Evolutionary conservation across 148 eudicot genomes (phyloP).

Genomic region (Nyssa sinensis): DNA sequence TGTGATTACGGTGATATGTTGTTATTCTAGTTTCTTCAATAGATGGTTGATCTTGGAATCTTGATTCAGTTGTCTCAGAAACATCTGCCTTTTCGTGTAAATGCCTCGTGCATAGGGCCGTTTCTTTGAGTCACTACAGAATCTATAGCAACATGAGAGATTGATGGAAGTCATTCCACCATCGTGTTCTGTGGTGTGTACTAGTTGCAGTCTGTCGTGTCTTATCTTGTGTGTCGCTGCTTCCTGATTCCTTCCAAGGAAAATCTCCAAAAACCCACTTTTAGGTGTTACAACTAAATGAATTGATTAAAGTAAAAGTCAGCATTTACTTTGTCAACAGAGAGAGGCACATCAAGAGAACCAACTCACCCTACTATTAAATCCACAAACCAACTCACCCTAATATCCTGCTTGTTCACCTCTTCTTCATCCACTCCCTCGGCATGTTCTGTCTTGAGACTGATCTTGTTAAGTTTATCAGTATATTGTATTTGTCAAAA

Average conservation of each 20-base stretch:
- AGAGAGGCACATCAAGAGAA: too few species aligned
- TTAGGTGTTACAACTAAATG: neutral
- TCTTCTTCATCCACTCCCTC: constrained; percentile 9
- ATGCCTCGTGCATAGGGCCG: neutral
- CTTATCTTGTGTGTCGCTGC: neutral
- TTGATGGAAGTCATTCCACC: neutral
- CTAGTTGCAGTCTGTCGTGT: neutral
- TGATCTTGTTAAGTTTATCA: constrained; percentile 49
- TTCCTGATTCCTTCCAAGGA: neutral
- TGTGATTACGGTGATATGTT: neutral
- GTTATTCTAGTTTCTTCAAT: neutral
- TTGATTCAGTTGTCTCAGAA: neutral
- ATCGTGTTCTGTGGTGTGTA: neutral
- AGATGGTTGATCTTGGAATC: neutral
- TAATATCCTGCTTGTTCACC: constrained; percentile 20
- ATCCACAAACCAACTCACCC: constrained; percentile 50
- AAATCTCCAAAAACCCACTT: neutral
- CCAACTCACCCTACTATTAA: constrained; percentile 52
- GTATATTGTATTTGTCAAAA: constrained; percentile 56
- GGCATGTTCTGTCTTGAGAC: constrained; percentile 26
- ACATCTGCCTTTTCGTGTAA: neutral
- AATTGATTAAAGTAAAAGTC: neutral
- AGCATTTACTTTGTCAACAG: constrained; percentile 17
- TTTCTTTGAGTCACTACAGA: neutral
- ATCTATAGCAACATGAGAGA: neutral